A percentile compares a stretch with the other conserved stretches of the same genome.
Conservation (phyloP, 768 basidiomycete species). For the Stropharia rugosoannulata region DNA sequence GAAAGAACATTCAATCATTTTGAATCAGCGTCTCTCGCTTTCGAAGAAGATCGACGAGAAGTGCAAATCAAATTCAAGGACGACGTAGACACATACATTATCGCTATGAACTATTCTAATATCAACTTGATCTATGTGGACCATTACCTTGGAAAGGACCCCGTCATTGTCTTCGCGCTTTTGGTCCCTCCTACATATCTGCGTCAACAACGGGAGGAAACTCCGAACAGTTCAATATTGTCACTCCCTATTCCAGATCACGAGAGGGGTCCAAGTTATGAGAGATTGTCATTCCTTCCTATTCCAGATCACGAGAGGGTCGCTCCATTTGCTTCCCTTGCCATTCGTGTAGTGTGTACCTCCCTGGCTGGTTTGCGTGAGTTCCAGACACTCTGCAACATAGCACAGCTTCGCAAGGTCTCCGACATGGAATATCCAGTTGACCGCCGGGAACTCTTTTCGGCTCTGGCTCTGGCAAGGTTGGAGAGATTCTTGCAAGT, state of each 20-base stretch:
- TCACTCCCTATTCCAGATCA: background rate
- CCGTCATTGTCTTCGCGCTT: conserved; percentile 43
- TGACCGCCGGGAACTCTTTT: conserved; percentile 45
- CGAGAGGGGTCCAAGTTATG: too few relatives aligned
- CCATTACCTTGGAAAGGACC: conserved; percentile 26
- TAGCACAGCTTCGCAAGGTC: conserved; percentile 37
- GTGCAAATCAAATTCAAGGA: conserved; percentile 36
- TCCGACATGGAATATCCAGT: conserved; percentile 35
- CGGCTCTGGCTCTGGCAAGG: conserved; percentile 25
- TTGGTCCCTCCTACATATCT: conserved; percentile 29
- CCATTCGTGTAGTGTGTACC: conserved; percentile 48
- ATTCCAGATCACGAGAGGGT: conserved; percentile 40
- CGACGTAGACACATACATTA: conserved; percentile 24
- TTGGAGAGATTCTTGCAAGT: conserved; percentile 31
- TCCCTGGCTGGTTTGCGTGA: conserved; percentile 27
- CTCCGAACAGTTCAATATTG: too few relatives aligned
- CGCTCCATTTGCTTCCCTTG: conserved; percentile 51
- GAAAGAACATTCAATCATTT: conserved; percentile 31
- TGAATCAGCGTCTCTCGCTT: conserved; percentile 29
- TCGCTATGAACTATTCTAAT: conserved; percentile 45
- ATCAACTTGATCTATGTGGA: conserved; percentile 39
- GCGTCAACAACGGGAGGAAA: background rate
- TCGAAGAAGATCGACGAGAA: conserved; percentile 45
- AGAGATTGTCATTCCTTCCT: conserved; percentile 38
- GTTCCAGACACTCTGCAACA: conserved; percentile 38